Base-by-base conservation (phyloP, 257 asterid species). In the Plectranthus barbatus region DNA sequence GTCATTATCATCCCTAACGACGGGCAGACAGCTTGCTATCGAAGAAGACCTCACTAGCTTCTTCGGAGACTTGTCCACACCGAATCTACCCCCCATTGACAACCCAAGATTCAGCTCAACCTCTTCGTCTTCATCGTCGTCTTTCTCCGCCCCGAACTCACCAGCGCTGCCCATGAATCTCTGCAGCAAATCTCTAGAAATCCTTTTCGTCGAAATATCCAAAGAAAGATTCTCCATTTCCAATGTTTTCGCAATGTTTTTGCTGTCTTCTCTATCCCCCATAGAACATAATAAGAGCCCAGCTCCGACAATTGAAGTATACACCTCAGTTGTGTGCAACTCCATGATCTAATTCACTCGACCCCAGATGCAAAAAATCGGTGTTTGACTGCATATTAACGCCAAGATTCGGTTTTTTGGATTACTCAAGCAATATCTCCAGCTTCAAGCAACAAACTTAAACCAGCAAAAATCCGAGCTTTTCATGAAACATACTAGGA, bases 41-140 rank as follows among this genome's bases (percentile, higher is more conserved):
- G 96, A 88, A 45, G 95, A 78, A 33, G 98, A 86, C 69, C 96
- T 79, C 40, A 59, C 52, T 73, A 91, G 56, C 48, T 76, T 83
- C 29, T 67, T 75, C 7, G 82, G 66, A 69, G 74, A 78, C 71
- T 75, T 91, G 64, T 91, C 98, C 51, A 91, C 89, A 7, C 98
- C 98, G 75, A 91, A 88, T 79, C 83, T 83, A 8, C 98, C 98
- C 33, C 96, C 97, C 63, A 91, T 74, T 45, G 98, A 91, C 60
- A 91, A 74, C n/a, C 98, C 98, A 13, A 91, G 95, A 80, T 80
- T 91, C 91, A 91, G 69, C 78, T 91, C 98, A 34, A 86, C 49
- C 50, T 74, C 87, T 0, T 40, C 81, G 4, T 54, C 76, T 3
- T 60, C 85, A 0, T 41, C 82, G 1, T 51, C 69, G 17, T 60